Evolutionary conservation across 164 flowering plant species (phyloP), one percentile per base, ranked within the genome.

Genomic region (Berberis vulgaris): DNA sequence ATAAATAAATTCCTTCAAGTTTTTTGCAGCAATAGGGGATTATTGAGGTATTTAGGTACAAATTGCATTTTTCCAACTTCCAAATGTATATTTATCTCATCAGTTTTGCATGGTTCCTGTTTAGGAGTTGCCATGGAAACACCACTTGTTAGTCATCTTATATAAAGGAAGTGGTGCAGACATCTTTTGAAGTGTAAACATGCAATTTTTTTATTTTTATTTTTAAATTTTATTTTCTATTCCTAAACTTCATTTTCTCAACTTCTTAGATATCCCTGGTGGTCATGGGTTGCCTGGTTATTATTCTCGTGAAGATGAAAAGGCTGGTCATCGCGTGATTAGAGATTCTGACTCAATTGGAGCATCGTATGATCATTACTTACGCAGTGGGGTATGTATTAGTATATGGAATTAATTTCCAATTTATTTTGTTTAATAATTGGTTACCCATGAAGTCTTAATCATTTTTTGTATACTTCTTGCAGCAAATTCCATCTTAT

Each of bases 361-460:
- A n/a, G 86, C 89, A 64, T 81, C 96, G 4, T 91, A 91, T 76
- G 97, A 88, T 50, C 89, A 83, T 45, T 91, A 88, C 65, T 76
- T 91, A 42, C 97, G 83, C 6, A 78, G 71, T 57, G 68, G 78
- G 82, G 93, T 86, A 85, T 10, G 3, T 9, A 5, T 57, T 62
- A 3, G 26, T 26, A 26, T 26, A 26, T 26, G 26, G 26, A 26
- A 26, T 26, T 26, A 26, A 26, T 26, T 26, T 26, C 26, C 26
- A 26, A 26, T 26, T 26, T 26, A 26, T 26, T 40, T 2, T 3
- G 11, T 49, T 10, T 42, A 7, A n/a, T 7, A 38, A 3, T 42
- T 11, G 6, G 0, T 58, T 6, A 3, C 5, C 43, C 6, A 1
- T 49, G 13, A 10, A 3, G 60, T 9, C 66, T 56, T 77, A 60